Evolutionary conservation across 176 grass and related monocot species (phyloP).

Genomic region (Oryza longistaminata): DNA sequence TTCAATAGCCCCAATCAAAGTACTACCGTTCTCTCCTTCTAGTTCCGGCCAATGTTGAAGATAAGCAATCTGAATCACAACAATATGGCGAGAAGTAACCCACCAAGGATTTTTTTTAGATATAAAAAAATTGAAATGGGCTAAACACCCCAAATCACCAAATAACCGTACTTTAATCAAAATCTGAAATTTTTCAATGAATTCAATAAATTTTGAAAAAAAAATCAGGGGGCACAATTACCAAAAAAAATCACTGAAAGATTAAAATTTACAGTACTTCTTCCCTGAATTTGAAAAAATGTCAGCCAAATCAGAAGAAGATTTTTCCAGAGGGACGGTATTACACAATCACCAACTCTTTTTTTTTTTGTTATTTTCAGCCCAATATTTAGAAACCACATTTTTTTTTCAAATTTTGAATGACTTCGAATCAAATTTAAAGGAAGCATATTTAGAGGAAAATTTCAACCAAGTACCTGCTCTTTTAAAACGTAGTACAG

Average conservation of each 20-base stretch:
- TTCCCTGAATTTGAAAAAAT: background rate
- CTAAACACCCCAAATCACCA: background rate
- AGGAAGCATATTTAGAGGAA: background rate
- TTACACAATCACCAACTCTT: background rate
- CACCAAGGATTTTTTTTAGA: background rate
- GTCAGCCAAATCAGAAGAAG: background rate
- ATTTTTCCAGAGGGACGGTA: background rate
- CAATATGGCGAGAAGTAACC: conserved; percentile 4
- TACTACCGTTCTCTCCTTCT: conserved; percentile 49
- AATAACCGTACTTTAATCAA: background rate
- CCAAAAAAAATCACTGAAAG: background rate
- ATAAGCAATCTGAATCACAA: conserved; percentile 55
- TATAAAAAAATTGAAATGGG: background rate
- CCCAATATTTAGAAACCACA: background rate
- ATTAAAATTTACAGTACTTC: background rate
- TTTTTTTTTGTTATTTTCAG: background rate
- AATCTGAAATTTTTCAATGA: background rate
- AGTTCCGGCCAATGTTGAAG: conserved; percentile 63
- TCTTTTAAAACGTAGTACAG: conserved; percentile 54
- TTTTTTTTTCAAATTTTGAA: background rate
- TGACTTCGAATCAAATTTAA: background rate
- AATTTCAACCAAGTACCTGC: conserved; percentile 46
- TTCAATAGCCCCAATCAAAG: conserved; percentile 50
- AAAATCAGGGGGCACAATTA: background rate
- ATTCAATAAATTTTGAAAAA: background rate